A percentile compares a stretch with the other conserved stretches of the same genome.
Conservation (phyloP, 1,139 yeast genomes). For the Yamadazyma buinensis region DNA sequence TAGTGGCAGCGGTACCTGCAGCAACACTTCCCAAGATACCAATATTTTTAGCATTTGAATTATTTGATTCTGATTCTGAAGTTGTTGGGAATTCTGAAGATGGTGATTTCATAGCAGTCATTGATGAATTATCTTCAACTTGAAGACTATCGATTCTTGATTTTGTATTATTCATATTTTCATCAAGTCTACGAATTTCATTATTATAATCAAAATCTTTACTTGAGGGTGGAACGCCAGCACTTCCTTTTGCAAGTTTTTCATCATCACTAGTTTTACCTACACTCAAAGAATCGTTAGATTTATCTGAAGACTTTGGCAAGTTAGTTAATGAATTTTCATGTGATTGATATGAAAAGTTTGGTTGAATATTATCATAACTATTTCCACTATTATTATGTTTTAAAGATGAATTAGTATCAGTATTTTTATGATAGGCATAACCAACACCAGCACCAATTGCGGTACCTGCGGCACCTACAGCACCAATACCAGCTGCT, state of each 20-base stretch:
- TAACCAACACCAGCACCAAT: conserved; percentile 7
- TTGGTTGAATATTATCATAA: conserved; percentile 8
- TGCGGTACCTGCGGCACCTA: conserved; percentile 6
- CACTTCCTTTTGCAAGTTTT: conserved; percentile 1
- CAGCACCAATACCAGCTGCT: conserved; percentile 9
- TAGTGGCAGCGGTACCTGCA: conserved; percentile 11
- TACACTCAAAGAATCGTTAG: conserved; percentile 6
- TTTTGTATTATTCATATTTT: conserved; percentile 23
- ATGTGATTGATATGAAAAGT: neutral
- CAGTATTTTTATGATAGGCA: neutral
- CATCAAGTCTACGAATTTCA: conserved; percentile 21
- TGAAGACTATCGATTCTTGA: conserved; percentile 21
- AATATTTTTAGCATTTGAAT: conserved; percentile 13
- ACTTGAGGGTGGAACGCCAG: conserved; percentile 16
- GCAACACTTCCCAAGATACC: conserved; percentile 13
- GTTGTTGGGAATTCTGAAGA: conserved; percentile 10
- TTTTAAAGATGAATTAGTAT: neutral
- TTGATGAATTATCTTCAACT: conserved; percentile 15
- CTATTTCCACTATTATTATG: conserved; percentile 1
- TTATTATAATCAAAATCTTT: conserved; percentile 19
- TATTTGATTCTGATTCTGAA: conserved; percentile 10
- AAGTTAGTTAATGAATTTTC: neutral
- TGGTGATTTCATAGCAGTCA: conserved; percentile 17
- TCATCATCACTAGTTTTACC: conserved; percentile 4
- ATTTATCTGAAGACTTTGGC: neutral